phyloP scores from a whole-genome alignment of 2,329 filamentous ascomycete species.

The Fusarium gaditjirri region DNA sequence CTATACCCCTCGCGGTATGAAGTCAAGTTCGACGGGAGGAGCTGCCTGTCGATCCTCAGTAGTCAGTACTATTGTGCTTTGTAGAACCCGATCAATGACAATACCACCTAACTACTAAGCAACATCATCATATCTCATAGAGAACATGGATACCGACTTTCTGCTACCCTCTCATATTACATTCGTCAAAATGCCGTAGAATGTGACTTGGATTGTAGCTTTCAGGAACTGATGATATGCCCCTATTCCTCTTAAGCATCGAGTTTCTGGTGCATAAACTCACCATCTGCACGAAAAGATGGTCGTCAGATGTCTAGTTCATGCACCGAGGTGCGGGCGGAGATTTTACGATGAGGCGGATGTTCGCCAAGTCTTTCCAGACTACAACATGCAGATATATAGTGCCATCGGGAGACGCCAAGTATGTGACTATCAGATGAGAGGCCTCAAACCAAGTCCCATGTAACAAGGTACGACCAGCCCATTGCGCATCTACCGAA shows the following conservation, averaged over 20 bases:
- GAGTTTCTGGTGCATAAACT: neutral
- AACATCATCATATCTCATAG: neutral
- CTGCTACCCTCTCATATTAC: neutral
- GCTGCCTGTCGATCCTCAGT: neutral
- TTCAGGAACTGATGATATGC: neutral
- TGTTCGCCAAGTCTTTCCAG: slow-evolving; percentile 9
- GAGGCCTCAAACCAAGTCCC: slow-evolving; percentile 58
- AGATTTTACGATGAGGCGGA: slow-evolving; percentile 1
- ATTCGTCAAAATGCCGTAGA: neutral
- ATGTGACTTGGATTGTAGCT: neutral
- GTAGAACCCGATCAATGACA: neutral
- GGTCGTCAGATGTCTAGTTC: slow-evolving; percentile 1
- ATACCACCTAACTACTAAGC: neutral
- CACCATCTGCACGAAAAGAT: neutral
- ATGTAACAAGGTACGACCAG: slow-evolving; percentile 58
- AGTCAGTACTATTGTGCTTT: neutral
- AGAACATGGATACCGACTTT: neutral
- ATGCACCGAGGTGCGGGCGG: slow-evolving; percentile 21
- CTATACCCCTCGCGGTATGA: neutral
- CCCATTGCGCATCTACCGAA: slow-evolving; percentile 58
- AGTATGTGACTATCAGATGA: slow-evolving; percentile 14
- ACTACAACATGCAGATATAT: slow-evolving; percentile 1
- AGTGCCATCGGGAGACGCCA: slow-evolving; percentile 2
- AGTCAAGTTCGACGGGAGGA: neutral
- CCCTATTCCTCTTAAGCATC: neutral